These are phyloP conservation scores for Ascoidea tarda DNA, from an alignment of 805 yeast species.

Conservation along the genomic window DNA sequence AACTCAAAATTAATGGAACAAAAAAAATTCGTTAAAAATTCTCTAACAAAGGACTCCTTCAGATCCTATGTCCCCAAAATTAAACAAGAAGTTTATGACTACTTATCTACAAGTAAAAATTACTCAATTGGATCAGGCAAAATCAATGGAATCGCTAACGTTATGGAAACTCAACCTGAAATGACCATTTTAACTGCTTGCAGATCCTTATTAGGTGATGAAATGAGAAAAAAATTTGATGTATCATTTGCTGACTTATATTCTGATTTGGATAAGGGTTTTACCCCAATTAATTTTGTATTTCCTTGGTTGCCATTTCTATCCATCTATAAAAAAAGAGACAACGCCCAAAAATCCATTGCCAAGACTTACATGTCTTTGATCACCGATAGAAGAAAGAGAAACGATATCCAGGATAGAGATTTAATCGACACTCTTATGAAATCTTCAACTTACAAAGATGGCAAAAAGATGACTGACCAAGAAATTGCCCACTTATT, in stretches of 20 bases:
- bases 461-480: conserved; percentile 90
- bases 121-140: conserved; percentile 26
- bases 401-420: conserved; percentile 68
- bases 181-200: conserved; percentile 95
- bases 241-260: conserved; percentile 74
- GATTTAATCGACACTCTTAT: conserved; percentile 84
- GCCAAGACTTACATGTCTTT: conserved; percentile 70
- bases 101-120: conserved; percentile 38
- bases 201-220: conserved; percentile 81
- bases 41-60: conserved; percentile 78
- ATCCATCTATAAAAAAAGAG: conserved; percentile 63
- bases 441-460: conserved; percentile 76
- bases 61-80: conserved; percentile 78
- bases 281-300: conserved; percentile 90
- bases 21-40: conserved; percentile 88
- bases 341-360: conserved; percentile 73
- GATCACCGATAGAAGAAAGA: conserved; percentile 57
- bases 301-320: conserved; percentile 90
- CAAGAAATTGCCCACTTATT: conserved; percentile 85
- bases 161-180: conserved; percentile 82
- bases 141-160: conserved; percentile 40
- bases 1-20: conserved; percentile 93
- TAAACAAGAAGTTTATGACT: conserved; percentile 58
- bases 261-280: conserved; percentile 90
- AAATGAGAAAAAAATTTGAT: conserved; percentile 72